Conservation (phyloP, 163 green algal genomes). For the Prototheca cutis region DNA sequence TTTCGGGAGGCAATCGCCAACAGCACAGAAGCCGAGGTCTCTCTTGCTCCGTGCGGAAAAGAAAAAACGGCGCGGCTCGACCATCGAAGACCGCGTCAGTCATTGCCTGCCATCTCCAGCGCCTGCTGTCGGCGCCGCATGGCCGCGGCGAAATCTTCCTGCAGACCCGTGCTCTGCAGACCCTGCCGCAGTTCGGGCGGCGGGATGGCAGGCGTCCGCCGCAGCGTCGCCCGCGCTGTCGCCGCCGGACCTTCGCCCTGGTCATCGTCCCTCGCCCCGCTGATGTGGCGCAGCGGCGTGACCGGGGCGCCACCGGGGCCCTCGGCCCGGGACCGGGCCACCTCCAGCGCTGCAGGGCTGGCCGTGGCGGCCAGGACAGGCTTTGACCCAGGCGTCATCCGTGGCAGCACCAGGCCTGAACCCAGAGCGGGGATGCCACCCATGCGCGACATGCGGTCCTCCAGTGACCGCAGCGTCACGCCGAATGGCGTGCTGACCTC, state of each 20-base stretch:
- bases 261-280: neutral
- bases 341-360: conserved; percentile 23
- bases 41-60: no score
- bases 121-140: conserved; percentile 8
- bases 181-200: no score
- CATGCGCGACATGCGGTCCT: conserved; percentile 11
- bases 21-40: no score
- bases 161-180: neutral
- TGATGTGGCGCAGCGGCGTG: conserved; percentile 8
- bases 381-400: conserved; percentile 6
- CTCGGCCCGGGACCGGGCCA: conserved; percentile 7
- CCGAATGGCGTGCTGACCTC: conserved; percentile 6
- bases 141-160: conserved; percentile 14
- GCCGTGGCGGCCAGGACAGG: conserved; percentile 11
- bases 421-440: conserved; percentile 19
- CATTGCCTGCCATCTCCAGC: neutral
- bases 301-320: neutral
- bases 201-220: neutral
- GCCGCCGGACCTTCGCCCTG: neutral
- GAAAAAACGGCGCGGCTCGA: no score
- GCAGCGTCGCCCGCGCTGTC: conserved; percentile 7
- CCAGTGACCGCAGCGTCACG: conserved; percentile 17
- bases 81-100: neutral
- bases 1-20: no score
- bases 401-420: conserved; percentile 9